Conservation (phyloP, 805 yeast species). For the Saccharomyces kudriavzevii region DNA sequence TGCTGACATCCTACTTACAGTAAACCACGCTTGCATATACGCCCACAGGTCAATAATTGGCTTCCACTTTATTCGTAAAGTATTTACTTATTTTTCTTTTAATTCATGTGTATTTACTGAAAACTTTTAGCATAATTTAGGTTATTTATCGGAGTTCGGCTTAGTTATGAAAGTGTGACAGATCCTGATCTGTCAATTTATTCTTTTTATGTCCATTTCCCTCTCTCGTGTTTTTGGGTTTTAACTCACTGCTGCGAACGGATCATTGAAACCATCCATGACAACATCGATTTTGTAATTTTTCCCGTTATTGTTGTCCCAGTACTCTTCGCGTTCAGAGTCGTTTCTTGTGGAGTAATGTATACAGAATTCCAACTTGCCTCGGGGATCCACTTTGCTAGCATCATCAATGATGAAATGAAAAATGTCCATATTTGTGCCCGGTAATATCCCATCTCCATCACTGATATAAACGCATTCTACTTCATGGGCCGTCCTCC, state of each 20-base stretch:
- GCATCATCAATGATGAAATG: constrained; percentile 24
- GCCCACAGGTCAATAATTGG: background rate
- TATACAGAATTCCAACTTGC: constrained; percentile 23
- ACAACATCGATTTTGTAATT: constrained; percentile 24
- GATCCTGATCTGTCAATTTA: background rate
- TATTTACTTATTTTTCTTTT: background rate
- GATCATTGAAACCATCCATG: constrained; percentile 20
- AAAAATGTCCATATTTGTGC: constrained; percentile 27
- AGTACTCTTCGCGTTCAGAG: constrained; percentile 16
- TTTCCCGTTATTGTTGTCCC: constrained; percentile 28
- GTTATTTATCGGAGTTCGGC: background rate
- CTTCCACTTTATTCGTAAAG: background rate
- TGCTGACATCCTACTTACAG: background rate
- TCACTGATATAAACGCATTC: constrained; percentile 26
- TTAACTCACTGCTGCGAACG: constrained; percentile 10
- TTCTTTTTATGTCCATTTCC: background rate
- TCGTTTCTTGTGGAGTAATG: constrained; percentile 24
- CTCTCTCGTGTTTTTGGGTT: background rate
- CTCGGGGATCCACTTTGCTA: constrained; percentile 7
- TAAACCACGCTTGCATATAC: background rate
- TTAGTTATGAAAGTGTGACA: background rate
- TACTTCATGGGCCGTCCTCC: constrained; percentile 51
- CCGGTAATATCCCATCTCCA: constrained; percentile 25
- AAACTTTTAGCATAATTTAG: background rate
- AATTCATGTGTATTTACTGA: background rate